Conservation (phyloP, 805 yeast genomes). For the Starmerella potacharoeniae region DNA sequence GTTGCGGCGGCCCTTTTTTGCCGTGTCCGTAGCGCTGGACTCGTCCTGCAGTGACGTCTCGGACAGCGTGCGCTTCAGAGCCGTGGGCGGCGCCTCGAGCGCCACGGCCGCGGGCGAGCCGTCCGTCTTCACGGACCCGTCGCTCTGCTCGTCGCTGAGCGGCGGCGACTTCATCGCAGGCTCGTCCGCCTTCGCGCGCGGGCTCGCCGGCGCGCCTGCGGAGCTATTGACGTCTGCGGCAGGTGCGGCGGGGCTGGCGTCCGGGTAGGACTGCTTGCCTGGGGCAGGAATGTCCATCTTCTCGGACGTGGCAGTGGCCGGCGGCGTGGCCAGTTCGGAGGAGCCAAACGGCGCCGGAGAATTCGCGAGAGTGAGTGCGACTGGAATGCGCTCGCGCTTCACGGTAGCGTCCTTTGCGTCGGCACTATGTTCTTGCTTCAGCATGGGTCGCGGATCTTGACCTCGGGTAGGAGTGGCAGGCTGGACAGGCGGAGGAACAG, state of each 20-base stretch:
- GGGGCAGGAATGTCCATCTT: neutral
- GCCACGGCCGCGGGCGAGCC: neutral
- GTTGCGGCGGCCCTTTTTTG: constrained; percentile 17
- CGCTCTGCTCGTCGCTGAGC: neutral
- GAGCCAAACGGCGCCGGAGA: neutral
- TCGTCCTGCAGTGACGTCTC: constrained; percentile 5
- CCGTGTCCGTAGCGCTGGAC: constrained; percentile 21
- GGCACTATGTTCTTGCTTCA: neutral
- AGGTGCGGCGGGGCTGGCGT: neutral
- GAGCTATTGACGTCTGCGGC: neutral
- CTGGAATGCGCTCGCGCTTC: neutral
- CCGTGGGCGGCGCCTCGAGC: neutral
- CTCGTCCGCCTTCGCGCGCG: neutral
- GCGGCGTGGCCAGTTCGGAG: neutral
- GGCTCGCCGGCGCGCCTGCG: neutral
- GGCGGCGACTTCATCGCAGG: neutral
- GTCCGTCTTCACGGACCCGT: neutral
- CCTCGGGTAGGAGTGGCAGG: neutral
- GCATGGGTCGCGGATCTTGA: neutral
- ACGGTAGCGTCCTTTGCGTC: neutral
- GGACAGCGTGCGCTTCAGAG: neutral
- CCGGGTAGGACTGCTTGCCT: neutral
- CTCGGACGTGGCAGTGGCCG: neutral
- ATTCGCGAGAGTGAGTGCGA: neutral
- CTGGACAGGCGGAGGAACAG: neutral